Base-by-base conservation (phyloP, 2,329 filamentous ascomycete species). In the Scorias spongiosa region DNA sequence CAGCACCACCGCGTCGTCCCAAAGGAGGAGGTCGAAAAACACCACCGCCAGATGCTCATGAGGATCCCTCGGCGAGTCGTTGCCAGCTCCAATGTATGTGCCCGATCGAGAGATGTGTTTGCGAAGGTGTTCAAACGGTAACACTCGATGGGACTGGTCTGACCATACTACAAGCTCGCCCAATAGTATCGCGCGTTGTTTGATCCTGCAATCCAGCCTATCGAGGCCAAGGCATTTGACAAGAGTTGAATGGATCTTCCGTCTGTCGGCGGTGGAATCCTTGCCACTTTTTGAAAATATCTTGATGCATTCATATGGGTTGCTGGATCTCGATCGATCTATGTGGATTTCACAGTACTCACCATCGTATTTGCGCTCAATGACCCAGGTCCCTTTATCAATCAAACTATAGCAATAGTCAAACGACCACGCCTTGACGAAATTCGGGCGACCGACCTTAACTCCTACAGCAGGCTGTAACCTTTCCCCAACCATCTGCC, bases 261-360 rank as follows among this genome's bases (percentile, higher is more conserved):
- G 52, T 29, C 82, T 74, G 58, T 93, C 87, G 42, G 65, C 57
- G 0, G 86, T 94, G 39, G 86, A 89, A 51, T 94, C 84, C 57
- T 91, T 93, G 46, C 87, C 85, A 54, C 85, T 91, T 58, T 94
- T 95, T 9, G 86, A 93, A 57, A 91, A 94, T 28, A 94, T 89
- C 49, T 81, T 80, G 26, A 93, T 76, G 40, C 69, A 73, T 1
- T 71, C 57, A 46, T 57, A 40, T 6, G 49, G 51, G 18, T 49
- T 40, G 5, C 39, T 11, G 11, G 65, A 64, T 41, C 73, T 76
- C 8, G 66, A 66, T 6, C 84, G 64, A 55, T 93, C 78, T 34
- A 94, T 67, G 54, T 94, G 87, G 28, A 94, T 77, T 59, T 94
- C 87, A 52, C 84, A 93, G 51, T 91, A 94, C 60, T 94, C 87